Evolutionary conservation across 176 grass and related monocot genomes (phyloP).

Genomic region (Triticum monococcum): DNA sequence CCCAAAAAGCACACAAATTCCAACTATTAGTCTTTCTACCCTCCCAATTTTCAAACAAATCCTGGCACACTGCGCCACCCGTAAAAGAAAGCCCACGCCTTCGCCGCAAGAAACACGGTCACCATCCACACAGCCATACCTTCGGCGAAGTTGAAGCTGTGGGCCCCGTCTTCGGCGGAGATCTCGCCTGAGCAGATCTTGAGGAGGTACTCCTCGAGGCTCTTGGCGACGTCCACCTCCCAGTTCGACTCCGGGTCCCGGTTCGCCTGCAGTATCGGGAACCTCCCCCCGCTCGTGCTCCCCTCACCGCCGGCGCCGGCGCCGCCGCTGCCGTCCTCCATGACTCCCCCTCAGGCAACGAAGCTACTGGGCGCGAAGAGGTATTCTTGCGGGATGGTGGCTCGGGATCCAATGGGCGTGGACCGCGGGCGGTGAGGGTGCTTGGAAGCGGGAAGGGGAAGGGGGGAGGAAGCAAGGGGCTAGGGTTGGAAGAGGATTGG

Average conservation of each 20-base stretch:
- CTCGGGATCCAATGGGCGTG: conserved; percentile 10
- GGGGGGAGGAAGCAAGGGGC: neutral
- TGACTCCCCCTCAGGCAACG: neutral
- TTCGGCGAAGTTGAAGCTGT: conserved; percentile 92
- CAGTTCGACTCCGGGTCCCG: conserved; percentile 81
- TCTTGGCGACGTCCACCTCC: conserved; percentile 89
- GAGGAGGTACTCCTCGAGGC: conserved; percentile 86
- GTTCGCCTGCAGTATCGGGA: conserved; percentile 66
- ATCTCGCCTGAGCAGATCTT: conserved; percentile 86
- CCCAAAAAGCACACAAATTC: conserved; percentile 8
- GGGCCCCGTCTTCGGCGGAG: conserved; percentile 42
- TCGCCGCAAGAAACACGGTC: neutral
- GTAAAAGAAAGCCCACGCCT: neutral
- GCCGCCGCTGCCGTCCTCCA: conserved; percentile 31
- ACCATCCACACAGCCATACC: conserved; percentile 31
- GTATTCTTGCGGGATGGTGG: neutral
- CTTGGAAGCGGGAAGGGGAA: conserved; percentile 8
- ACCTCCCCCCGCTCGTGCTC: conserved; percentile 27
- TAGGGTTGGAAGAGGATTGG: conserved; percentile 43
- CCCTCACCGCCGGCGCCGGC: conserved; percentile 32
- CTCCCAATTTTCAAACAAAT: no score
- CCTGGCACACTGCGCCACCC: no score
- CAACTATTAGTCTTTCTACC: neutral
- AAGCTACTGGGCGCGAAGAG: conserved; percentile 3
- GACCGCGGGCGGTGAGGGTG: neutral